Conservation (phyloP, 2,329 filamentous ascomycete species). For the Catunica adiposa region DNA sequence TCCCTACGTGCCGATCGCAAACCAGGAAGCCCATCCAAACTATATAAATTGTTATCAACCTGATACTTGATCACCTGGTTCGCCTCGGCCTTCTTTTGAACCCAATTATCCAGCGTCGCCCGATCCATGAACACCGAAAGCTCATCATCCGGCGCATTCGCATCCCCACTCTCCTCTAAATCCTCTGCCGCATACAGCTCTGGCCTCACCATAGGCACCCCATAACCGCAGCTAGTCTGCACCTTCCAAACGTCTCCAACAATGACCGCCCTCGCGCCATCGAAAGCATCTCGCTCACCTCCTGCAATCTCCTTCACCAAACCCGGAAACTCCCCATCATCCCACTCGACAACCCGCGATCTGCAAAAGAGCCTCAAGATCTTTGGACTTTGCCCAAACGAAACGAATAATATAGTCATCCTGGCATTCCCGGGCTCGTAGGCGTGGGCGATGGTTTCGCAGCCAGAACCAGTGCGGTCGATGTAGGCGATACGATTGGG, state of each 20-base stretch:
- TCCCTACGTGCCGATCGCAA: conserved; percentile 35
- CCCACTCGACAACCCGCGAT: conserved; percentile 42
- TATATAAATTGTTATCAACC: conserved; percentile 34
- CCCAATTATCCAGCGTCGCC: conserved; percentile 37
- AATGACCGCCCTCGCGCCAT: conserved; percentile 43
- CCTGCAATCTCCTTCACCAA: conserved; percentile 29
- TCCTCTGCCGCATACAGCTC: conserved; percentile 21
- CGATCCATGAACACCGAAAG: conserved; percentile 34
- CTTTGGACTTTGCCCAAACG: conserved; percentile 40
- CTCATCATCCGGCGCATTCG: conserved; percentile 18
- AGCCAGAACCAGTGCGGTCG: conserved; percentile 58
- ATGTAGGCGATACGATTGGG: conserved; percentile 51
- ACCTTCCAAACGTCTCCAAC: conserved; percentile 45
- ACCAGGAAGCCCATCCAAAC: conserved; percentile 43
- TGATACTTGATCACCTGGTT: conserved; percentile 40
- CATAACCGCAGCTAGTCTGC: conserved; percentile 51
- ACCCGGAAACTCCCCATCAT: conserved; percentile 30
- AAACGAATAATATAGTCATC: conserved; percentile 58
- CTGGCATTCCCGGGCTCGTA: conserved; percentile 52
- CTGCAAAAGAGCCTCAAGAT: conserved; percentile 50
- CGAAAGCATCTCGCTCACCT: conserved; percentile 24
- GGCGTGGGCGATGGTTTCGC: conserved; percentile 59
- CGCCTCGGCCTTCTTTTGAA: conserved; percentile 30
- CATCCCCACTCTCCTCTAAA: neutral
- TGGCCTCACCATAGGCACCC: conserved; percentile 37